Base-by-base conservation (phyloP, 176 grass and related monocot species). In the Lolium rigidum region DNA sequence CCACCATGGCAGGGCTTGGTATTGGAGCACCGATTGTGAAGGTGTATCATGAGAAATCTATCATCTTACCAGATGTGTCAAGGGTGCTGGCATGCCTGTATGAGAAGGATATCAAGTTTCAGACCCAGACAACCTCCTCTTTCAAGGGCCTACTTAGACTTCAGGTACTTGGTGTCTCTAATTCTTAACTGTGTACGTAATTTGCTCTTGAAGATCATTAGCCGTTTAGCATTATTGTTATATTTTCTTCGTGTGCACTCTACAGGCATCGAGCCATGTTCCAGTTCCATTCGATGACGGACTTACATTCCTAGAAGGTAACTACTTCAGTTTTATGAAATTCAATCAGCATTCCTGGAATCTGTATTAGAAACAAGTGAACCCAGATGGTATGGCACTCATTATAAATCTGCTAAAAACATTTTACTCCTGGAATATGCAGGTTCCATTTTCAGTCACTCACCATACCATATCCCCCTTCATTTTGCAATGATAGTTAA, bases 21-120 rank as follows among this genome's bases (percentile, higher is more conserved):
- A 84, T 56, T 35, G 56, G 54, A 63, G 55, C 85, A 63, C 91
- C 89, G 14, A 85, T 78, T 10, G 91, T 98, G 75, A 90, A 90
- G 83, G 70, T 98, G 57, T 98, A 95, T 80, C 90, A 88, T 92
- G 87, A 87, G 72, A 95, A 87, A 77, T 94, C 95, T 76, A 76
- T 79, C 10, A 71, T 93, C 61, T 82, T 93, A 76, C 93, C 93
- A 7, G 95, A 95, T 62, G 91, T 98, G 31, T 93, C 95, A 65
- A 93, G 95, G 81, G 95, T 95, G 56, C 87, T 98, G 77, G 87
- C 95, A 41, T 95, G 95, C 82, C 83, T 98, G 58, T 87, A 92
- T 65, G 95, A 98, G 93, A 98, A 98, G 87, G 52, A 86, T 17
- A 48, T 98, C 76, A 15, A 95, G 1, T 90, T 89, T 72, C n/a